Base-by-base conservation (phyloP, 768 basidiomycete species). In the Tylopilus subfusipes region DNA sequence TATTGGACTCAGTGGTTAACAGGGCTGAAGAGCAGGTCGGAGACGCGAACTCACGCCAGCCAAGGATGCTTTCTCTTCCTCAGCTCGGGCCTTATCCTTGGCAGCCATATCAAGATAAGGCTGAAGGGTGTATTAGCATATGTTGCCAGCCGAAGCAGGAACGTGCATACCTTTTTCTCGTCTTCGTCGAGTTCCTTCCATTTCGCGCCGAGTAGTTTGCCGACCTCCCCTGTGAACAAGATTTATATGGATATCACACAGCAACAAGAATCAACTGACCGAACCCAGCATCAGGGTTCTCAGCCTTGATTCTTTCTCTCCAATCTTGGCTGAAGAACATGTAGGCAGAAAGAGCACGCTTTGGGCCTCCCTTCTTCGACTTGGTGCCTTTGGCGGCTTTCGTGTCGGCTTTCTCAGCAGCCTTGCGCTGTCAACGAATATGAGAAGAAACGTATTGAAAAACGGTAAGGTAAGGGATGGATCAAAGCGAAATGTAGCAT, bases 261-360 rank as follows among this genome's bases (percentile, higher is more conserved):
- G 10, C 18, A 45, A 31, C 12, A 14, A 21, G 43, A 19, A 56
- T 29, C 59, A 79, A 60, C 67, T 56, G 61, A 90, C 94, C 95
- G 67, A 98, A 98, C 52, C 87, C 81, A 27, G 92, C 93, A 55
- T 94, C 92, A 46, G 95, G 95, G 76, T 98, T 96, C 76, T 97
- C 93, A 54, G 82, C 68, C 85, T 95, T 96, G 81, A 98, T 90
- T 69, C 89, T 83, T 74, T 95, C 90, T 68, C 95, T 83, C 90
- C 92, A 89, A 72, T 93, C 95, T 72, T 94, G 90, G 64, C 84
- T 86, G 81, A 98, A 98, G 88, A 94, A 94, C 96, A 98, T 97
- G 78, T 97, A 98, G 38, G 96, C 93, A 29, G 94, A 97, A 43
- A 97, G 80, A 0, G 92, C 89, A 50, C 94, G 85, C 77, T 98